Base-by-base conservation (phyloP, 2,329 filamentous ascomycete species). In the Diaporthe sp. region DNA sequence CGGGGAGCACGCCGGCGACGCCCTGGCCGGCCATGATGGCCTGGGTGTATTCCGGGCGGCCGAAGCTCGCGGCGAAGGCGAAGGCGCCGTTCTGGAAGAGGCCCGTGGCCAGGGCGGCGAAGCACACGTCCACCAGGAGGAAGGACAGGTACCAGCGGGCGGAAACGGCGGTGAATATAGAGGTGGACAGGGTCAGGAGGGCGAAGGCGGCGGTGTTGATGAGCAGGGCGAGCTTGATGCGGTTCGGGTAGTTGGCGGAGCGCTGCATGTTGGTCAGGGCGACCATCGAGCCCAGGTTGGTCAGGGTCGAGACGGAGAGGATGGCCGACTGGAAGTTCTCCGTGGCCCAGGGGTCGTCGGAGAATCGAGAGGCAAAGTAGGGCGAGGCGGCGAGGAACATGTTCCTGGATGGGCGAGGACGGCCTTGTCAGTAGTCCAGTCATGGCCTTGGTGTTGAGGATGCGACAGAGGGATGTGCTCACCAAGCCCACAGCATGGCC, bases 401-500 rank as follows among this genome's bases (percentile, higher is more conserved):
- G 87, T 98, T 98, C 95, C 95, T 96, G 79, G 13, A 19, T 22
- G 4, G 71, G 17, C 2, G 49, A 42, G 17, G 22, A 73, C 58
- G 34, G 22, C 19, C 51, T 17, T 6, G 49, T 25, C 39, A 59
- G 70, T 67, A 13, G 61, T 65, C 25, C 19, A 25, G 25, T 31
- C 53, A 2, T 31, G 28, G 53, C 3, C 8, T 28, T 19, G 22
- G 25, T 31, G 15, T 9, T 7, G 13, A 31, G 7, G 61, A 49
- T 37, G 46, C 70, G 67, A 78, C 44, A 49, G 69, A 55, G n/a
- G 12, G 73, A 44, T 28, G 34, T 67, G 80, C 90, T 79, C 90
- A 97, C 96, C 96, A 98, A 73, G 96, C 95, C 96, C 96, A 98
- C 59, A 98, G 89, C 97, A 98, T 98, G 71, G 96, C 94, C 74